phyloP scores from a whole-genome alignment of 345 rosid species.

The Hibiscus trionum region DNA sequence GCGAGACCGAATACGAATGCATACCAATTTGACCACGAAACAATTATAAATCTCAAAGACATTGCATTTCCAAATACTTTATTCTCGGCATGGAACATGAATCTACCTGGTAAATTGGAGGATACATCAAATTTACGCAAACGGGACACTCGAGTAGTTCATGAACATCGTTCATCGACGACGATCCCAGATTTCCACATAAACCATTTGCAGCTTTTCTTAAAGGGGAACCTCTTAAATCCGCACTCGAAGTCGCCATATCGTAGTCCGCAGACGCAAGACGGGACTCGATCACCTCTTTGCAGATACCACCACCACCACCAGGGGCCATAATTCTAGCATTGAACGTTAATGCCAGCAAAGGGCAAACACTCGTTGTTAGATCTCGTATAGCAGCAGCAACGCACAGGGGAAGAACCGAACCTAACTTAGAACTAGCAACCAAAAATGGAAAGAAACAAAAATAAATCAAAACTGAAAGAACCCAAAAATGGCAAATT shows the following conservation, averaged over 20 bases:
- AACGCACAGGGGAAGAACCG: background rate
- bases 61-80: background rate
- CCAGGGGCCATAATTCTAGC: slow-evolving; percentile 45
- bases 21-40: background rate
- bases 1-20: background rate
- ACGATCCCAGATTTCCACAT: slow-evolving; percentile 42
- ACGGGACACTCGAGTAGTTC: slow-evolving; percentile 80
- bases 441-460: too few species aligned
- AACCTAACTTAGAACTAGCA: background rate
- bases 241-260: slow-evolving; percentile 32
- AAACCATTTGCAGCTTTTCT: slow-evolving; percentile 34
- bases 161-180: slow-evolving; percentile 54
- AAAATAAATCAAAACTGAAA: background rate
- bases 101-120: slow-evolving; percentile 80
- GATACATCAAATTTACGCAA: slow-evolving; percentile 71
- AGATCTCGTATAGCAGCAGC: background rate
- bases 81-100: background rate
- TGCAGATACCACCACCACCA: slow-evolving; percentile 51
- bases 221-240: slow-evolving; percentile 34
- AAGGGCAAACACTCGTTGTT: background rate
- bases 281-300: slow-evolving; percentile 44
- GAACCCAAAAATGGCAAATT: background rate
- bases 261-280: slow-evolving; percentile 38
- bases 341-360: slow-evolving; percentile 9
- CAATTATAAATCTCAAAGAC: background rate